Evolutionary conservation across 768 basidiomycete genomes (phyloP), one percentile per base, ranked within the genome.

Genomic region (Tulasnella sp.): DNA sequence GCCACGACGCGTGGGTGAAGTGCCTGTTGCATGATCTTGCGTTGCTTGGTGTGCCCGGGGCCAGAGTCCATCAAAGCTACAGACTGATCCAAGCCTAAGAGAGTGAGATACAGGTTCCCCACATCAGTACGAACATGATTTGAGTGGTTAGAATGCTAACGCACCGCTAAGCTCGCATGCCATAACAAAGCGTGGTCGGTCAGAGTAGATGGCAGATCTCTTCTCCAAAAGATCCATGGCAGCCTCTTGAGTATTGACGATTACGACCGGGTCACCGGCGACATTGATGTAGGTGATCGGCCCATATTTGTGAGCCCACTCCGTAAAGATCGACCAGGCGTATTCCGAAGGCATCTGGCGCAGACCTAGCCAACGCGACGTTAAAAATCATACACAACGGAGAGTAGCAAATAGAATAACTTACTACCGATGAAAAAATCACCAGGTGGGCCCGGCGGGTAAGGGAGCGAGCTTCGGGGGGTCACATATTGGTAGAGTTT

Each of bases 211-310:
- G 23, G 30, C 19, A 0, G 68, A 68, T 10, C 70, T 63, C 11
- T 58, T 64, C 0, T 72, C 71, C 15, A 71, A 58, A 5, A 71
- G 63, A 0, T 70, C 70, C 27, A 60, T 62, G n/a, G 70, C 69
- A 42, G 69, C 34, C 47, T 65, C 64, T 26, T 63, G 54, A 17
- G 67, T 68, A 64, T 63, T 71, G 8, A 71, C 58, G 58, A 59
- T 49, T 29, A 59, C 13, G 27, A 32, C 29, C 5, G 45, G 32
- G 19, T 51, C 23, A 11, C 58, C 58, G 19, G 30, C 30, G 19
- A 62, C 21, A 32, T 29, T 32, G n/a, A 59, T 19, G 50, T 42
- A 65, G 38, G 48, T 26, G 13, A 65, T n/a, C 23, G 42, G 43
- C 4, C 60, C 60, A 45, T 61, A 61, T 13, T 30, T 54, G 24